Conservation (phyloP, 495 filamentous ascomycete species). For the Penicilliopsis zonata region DNA sequence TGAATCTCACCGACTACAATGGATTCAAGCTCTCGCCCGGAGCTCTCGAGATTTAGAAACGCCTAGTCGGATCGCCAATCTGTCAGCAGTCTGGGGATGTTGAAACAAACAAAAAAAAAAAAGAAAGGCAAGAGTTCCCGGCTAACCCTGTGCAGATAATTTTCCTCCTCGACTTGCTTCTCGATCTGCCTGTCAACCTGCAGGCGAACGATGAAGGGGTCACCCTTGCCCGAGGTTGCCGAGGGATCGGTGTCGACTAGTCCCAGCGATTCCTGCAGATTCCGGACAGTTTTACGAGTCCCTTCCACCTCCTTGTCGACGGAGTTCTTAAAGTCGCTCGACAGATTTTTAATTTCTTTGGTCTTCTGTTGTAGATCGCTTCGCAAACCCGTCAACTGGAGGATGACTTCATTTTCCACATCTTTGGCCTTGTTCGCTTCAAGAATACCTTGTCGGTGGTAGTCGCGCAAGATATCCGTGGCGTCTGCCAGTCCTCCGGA, state of each 20-base stretch:
- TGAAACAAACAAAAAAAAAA: not conserved
- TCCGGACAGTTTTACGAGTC: conserved; percentile 54
- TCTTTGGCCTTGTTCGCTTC: conserved; percentile 85
- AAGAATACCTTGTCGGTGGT: conserved; percentile 67
- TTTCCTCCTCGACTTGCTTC: conserved; percentile 91
- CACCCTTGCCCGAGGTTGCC: conserved; percentile 66
- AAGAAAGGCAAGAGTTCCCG: not conserved
- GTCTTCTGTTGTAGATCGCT: conserved; percentile 90
- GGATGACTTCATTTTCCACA: conserved; percentile 83
- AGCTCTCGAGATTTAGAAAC: conserved; percentile 87
- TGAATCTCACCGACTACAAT: conserved; percentile 97
- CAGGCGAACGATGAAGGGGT: conserved; percentile 79
- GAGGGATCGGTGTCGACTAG: conserved; percentile 65
- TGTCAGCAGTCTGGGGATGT: too few species aligned
- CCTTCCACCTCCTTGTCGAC: conserved; percentile 45
- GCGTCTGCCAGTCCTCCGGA: conserved; percentile 80
- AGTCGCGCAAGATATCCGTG: conserved; percentile 63
- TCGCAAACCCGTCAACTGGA: conserved; percentile 70
- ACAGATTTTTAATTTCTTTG: conserved; percentile 89
- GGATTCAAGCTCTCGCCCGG: conserved; percentile 84
- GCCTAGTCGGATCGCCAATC: conserved; percentile 42
- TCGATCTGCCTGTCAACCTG: conserved; percentile 81
- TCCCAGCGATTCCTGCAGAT: conserved; percentile 68
- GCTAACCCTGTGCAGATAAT: conserved; percentile 82
- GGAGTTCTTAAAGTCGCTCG: conserved; percentile 86